Conservation (phyloP, 1,139 yeast genomes). For the Oligophagozyma castellii region DNA sequence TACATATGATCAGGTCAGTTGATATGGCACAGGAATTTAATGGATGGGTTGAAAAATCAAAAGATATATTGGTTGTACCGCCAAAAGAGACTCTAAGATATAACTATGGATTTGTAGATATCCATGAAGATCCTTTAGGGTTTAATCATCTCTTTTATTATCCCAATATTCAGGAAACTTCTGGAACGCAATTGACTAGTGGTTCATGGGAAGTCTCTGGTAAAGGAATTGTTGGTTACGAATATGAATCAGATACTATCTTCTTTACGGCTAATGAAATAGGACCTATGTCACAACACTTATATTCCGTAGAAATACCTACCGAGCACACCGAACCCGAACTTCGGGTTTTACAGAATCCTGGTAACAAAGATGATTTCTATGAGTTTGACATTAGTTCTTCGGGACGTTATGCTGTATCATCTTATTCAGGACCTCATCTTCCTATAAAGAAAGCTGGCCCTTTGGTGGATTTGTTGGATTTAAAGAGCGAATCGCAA, state of each 20-base stretch:
- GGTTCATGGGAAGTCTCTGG: conserved; percentile 60
- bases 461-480: conserved; percentile 11
- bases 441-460: conserved; percentile 19
- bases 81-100: conserved; percentile 26
- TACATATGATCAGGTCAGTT: conserved; percentile 31
- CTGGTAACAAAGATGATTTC: conserved; percentile 10
- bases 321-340: conserved; percentile 3
- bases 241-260: conserved; percentile 36
- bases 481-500: conserved; percentile 4
- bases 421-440: conserved; percentile 17
- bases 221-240: conserved; percentile 41
- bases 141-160: conserved; percentile 60
- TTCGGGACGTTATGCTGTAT: conserved; percentile 20
- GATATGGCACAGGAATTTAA: conserved; percentile 31
- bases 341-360: conserved; percentile 13
- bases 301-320: conserved; percentile 33
- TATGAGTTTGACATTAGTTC: conserved; percentile 18
- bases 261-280: conserved; percentile 52
- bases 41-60: conserved; percentile 39
- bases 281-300: conserved; percentile 42
- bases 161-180: conserved; percentile 1
- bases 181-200: conserved; percentile 35
- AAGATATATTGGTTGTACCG: conserved; percentile 21
- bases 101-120: conserved; percentile 56
- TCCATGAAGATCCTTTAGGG: conserved; percentile 46